Base-by-base conservation (phyloP, 1,284 basidiomycete species). In the Exobasidium rhododendri region DNA sequence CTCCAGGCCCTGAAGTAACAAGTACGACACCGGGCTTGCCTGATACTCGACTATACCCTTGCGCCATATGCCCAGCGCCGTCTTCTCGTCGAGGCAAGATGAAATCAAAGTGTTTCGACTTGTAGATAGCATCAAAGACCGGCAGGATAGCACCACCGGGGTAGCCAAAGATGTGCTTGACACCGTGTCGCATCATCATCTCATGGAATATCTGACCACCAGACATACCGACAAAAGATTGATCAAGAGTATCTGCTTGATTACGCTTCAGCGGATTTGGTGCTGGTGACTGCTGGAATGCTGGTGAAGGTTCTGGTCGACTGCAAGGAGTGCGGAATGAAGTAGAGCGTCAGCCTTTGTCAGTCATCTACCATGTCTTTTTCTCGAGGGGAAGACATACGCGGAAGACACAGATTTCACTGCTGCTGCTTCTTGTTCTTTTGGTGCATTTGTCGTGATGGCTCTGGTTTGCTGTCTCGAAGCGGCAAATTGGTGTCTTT, bases 201-300 rank as follows among this genome's bases (percentile, higher is more conserved):
- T 98, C 94, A 81, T 98, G 93, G 83, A 98, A 97, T 79, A 98
- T 97, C 81, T 97, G 86, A 40, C 94, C 94, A 32, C 94, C 94
- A 20, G 92, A 91, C 82, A 94, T 87, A 64, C 94, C 94, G 61
- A 97, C 86, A 77, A 98, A 97, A 53, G 77, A 78, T 53, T 74
- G 64, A 63, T 83, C 82, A 64, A 83, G 73, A 17, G 22, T 40
- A 5, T 59, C 59, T 32, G 17, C 20, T 29, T 29, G 26, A 29
- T 31, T 22, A 5, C 57, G 14, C 2, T 24, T 17, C 32, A 68
- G 65, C 11, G 54, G 56, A 22, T 67, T 60, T 29, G 68, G 63
- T 44, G 51, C 20, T n/a, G 52, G 57, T 24, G 54, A 54, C 59
- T 69, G 69, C 66, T 77, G 77, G 66, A 79, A 77, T 11, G 76